Evolutionary conservation across 1,139 yeast genomes (phyloP).

Genomic region (Citeromyces siamensis): DNA sequence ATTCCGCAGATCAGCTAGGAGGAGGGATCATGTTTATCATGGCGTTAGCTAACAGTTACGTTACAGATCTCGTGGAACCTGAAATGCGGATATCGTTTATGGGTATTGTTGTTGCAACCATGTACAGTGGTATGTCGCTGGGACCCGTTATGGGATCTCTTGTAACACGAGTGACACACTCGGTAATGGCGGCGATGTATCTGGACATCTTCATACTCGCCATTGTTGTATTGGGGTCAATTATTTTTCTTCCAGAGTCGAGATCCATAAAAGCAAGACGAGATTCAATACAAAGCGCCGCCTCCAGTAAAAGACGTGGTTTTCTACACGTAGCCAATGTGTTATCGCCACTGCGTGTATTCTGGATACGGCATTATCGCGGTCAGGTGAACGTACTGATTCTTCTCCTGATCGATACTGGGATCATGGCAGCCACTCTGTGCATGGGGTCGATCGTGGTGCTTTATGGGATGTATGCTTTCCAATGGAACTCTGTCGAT

Average conservation of each 20-base stretch:
- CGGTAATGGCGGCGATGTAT: constrained; percentile 17
- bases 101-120: constrained; percentile 42
- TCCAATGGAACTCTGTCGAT: constrained; percentile 45
- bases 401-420: constrained; percentile 34
- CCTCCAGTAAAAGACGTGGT: constrained; percentile 6
- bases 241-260: constrained; percentile 45
- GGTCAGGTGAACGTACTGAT: constrained; percentile 29
- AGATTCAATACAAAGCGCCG: constrained; percentile 32
- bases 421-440: constrained; percentile 24
- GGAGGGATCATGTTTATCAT: constrained; percentile 42
- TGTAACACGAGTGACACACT: constrained; percentile 15
- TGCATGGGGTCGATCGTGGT: constrained; percentile 35
- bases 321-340: constrained; percentile 15
- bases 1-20: constrained; percentile 31
- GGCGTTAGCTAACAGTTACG: constrained; percentile 45
- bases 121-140: constrained; percentile 47
- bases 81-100: constrained; percentile 38
- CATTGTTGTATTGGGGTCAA: constrained; percentile 11
- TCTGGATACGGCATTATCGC: constrained; percentile 29
- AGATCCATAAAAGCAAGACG: constrained; percentile 31
- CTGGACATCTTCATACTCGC: background rate
- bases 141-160: constrained; percentile 55
- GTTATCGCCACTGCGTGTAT: constrained; percentile 34
- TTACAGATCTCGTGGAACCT: constrained; percentile 52
- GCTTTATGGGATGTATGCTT: constrained; percentile 45